Evolutionary conservation across 2,329 filamentous ascomycete species (phyloP).

Genomic region (Paecilomyces formosus): DNA sequence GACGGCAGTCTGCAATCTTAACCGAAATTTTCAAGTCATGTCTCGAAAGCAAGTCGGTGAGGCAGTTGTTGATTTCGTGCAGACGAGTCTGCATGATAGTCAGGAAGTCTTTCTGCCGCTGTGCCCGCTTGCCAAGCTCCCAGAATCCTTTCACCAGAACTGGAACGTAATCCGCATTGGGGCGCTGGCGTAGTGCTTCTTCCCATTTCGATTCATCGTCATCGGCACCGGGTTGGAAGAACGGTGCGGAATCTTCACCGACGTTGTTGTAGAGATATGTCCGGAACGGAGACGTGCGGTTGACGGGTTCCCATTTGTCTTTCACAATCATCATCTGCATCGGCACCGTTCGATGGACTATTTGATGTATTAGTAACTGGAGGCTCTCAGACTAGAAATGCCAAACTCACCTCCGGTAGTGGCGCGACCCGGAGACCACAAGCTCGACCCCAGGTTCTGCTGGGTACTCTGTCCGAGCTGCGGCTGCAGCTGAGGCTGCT

Average conservation of each 20-base stretch:
- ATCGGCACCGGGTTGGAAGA: conserved; percentile 50
- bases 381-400: conserved; percentile 4
- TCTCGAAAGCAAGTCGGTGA: conserved; percentile 51
- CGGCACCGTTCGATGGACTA: conserved; percentile 53
- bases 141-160: conserved; percentile 54
- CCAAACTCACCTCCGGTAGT: conserved; percentile 31
- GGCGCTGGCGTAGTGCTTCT: conserved; percentile 54
- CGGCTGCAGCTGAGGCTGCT: conserved; percentile 23
- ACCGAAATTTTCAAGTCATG: conserved; percentile 55
- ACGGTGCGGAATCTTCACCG: conserved; percentile 51
- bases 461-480: conserved; percentile 35
- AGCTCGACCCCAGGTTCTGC: conserved; percentile 27
- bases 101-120: conserved; percentile 51
- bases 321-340: conserved; percentile 56
- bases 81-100: conserved; percentile 50
- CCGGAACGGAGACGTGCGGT: conserved; percentile 47
- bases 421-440: conserved; percentile 37
- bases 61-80: conserved; percentile 58
- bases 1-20: conserved; percentile 50
- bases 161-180: conserved; percentile 50
- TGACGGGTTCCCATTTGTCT: conserved; percentile 53
- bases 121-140: conserved; percentile 51
- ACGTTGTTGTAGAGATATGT: conserved; percentile 59
- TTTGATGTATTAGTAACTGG: conserved; percentile 5
- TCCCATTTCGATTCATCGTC: conserved; percentile 59